These are phyloP conservation scores for Alternaria sp. DNA, from an alignment of 2,329 filamentous ascomycete genomes.

Conservation along the genomic window DNA sequence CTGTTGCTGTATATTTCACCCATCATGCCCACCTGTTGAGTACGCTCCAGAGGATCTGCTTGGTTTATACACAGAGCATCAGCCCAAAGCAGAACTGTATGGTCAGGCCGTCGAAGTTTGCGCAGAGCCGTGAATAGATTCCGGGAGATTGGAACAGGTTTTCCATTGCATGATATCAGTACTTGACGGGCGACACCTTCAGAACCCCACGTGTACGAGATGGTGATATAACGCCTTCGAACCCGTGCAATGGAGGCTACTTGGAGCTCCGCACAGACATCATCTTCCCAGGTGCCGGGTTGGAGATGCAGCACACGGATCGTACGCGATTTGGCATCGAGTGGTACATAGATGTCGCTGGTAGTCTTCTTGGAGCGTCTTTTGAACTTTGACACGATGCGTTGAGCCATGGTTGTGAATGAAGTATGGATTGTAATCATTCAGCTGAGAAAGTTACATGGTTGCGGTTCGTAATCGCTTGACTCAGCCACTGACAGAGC, in stretches of 20 bases:
- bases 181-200: slow-evolving; percentile 10
- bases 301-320: slow-evolving; percentile 18
- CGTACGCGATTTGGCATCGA: slow-evolving; percentile 2
- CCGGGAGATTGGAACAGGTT: slow-evolving; percentile 14
- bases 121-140: slow-evolving; percentile 25
- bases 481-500: background rate
- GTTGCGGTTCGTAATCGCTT: background rate
- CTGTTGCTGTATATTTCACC: slow-evolving; percentile 14
- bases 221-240: slow-evolving; percentile 16
- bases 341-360: background rate
- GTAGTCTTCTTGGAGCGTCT: slow-evolving; percentile 1
- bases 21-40: slow-evolving; percentile 13
- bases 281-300: slow-evolving; percentile 15
- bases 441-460: background rate
- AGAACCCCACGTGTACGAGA: slow-evolving; percentile 26
- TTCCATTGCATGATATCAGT: slow-evolving; percentile 21
- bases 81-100: slow-evolving; percentile 3
- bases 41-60: slow-evolving; percentile 5
- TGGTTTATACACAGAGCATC: slow-evolving; percentile 17
- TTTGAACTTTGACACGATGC: slow-evolving; percentile 8
- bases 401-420: slow-evolving; percentile 1
- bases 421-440: background rate
- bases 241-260: slow-evolving; percentile 11
- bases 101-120: slow-evolving; percentile 16
- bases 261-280: slow-evolving; percentile 15